Evolutionary conservation across 768 basidiomycete species (phyloP), one percentile per base, ranked within the genome.

Genomic region (Boletus insuetus): DNA sequence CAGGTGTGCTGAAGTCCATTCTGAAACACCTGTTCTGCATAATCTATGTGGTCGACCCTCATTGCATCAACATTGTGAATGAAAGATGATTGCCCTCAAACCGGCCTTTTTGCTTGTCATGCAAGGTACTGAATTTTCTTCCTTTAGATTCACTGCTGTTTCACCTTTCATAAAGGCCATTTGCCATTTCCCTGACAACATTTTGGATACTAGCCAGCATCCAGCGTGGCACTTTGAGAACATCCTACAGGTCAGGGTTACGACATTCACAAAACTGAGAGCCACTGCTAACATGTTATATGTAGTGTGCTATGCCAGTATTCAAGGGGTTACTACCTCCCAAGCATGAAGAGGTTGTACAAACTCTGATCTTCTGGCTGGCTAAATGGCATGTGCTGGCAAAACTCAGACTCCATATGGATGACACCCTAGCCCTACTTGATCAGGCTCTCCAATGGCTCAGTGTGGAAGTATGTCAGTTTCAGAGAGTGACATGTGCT

Each of bases 281-380:
- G 8, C 9, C 4, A 3, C n/a, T n/a, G 7, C 19, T 19, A 11
- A 26, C 24, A 6, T 6, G 24, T 6, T 9, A 12, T 4, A 24
- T 13, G 6, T 24, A 76, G 74, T 74, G 73, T 46, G 60, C 71
- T 0, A 64, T 77, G 3, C 75, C 77, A 0, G 72, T 63, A 0
- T 75, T 78, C 34, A 73, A 78, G 5, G 74, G 70, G 3, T 65
- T 80, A 0, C 61, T 78, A 0, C 66, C 64, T 2, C 51, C 62
- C 6, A 47, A 34, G 0, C 60, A 73, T 29, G 55, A 74, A 1
- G 7, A 13, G 2, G 51, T 59, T 4, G 46, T 73, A 0, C 24
- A 26, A 26, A 51, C 58, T 3, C 54, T 77, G 1, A 44, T 75
- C 0, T 54, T 48, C 12, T 13, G 34, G 1, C 34, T 48, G 0